Percentiles rank a stretch among this genome's conserved stretches.
Conservation (phyloP, 2,329 filamentous ascomycete genomes). For the Mycocentrospora acerina region DNA sequence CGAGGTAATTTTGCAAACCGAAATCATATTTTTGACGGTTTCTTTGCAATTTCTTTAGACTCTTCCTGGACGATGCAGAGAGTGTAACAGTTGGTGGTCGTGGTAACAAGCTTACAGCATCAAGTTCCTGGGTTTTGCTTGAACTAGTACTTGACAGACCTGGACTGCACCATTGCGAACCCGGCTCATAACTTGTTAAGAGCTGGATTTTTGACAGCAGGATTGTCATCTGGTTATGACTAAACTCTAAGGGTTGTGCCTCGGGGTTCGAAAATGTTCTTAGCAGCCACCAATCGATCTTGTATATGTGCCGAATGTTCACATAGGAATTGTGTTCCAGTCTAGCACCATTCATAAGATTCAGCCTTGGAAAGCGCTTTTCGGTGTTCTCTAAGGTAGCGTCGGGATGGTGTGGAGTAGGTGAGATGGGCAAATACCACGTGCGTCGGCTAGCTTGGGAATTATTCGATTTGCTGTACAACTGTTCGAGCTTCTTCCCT, state of each 20-base stretch:
- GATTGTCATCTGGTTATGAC: conserved; percentile 25
- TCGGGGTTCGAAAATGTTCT: conserved; percentile 27
- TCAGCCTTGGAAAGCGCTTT: conserved; percentile 33
- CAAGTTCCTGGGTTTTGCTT: background rate
- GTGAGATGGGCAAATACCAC: conserved; percentile 38
- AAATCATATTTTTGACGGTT: no score
- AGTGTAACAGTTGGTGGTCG: no score
- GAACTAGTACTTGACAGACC: conserved; percentile 4
- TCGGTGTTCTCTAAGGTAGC: conserved; percentile 33
- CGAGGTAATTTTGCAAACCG: no score
- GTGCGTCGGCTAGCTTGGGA: conserved; percentile 34
- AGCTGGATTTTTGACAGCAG: conserved; percentile 28
- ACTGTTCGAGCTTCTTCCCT: conserved; percentile 34
- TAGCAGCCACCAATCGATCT: conserved; percentile 32
- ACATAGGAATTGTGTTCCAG: conserved; percentile 39
- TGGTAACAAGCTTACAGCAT: no score
- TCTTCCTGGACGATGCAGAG: no score
- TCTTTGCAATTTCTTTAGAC: no score
- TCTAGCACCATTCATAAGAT: conserved; percentile 19
- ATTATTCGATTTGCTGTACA: conserved; percentile 35
- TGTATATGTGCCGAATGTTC: conserved; percentile 38
- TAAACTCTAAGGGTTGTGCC: conserved; percentile 19
- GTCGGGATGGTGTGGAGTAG: conserved; percentile 34
- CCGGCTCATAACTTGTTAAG: conserved; percentile 30
- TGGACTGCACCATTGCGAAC: conserved; percentile 15